These are phyloP conservation scores for Thalassiosira livingstoniorum DNA, from an alignment of 352 stramenopile genomes.

Conservation along the genomic window DNA sequence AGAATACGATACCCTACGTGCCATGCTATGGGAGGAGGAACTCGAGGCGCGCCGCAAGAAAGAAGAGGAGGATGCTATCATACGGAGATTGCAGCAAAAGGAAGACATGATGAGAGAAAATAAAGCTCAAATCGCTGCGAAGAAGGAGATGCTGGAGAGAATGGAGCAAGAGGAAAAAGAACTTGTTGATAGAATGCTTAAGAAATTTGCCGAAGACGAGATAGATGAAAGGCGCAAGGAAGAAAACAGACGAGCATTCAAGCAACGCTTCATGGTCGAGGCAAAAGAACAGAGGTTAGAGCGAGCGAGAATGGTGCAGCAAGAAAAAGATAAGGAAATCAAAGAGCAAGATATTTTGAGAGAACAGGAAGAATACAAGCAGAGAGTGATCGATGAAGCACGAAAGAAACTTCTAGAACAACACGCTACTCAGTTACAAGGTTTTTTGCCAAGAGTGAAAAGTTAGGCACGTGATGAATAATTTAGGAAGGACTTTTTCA, in stretches of 20 bases:
- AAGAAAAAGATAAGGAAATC: constrained; percentile 87
- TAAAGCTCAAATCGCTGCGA: constrained; percentile 64
- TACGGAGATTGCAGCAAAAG: constrained; percentile 61
- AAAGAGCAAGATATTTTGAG: constrained; percentile 83
- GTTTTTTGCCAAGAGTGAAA: constrained; percentile 83
- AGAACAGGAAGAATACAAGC: constrained; percentile 87
- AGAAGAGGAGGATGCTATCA: constrained; percentile 69
- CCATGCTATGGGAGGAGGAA: constrained; percentile 93
- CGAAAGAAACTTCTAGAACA: constrained; percentile 88
- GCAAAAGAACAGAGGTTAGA: constrained; percentile 63
- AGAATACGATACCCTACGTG: constrained; percentile 89
- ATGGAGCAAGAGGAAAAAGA: constrained; percentile 85
- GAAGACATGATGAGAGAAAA: constrained; percentile 72
- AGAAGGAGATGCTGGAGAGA: constrained; percentile 72
- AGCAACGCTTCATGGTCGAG: constrained; percentile 61
- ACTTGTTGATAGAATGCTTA: constrained; percentile 89
- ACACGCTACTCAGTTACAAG: constrained; percentile 88
- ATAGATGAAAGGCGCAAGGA: constrained; percentile 62
- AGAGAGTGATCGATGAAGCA: constrained; percentile 89
- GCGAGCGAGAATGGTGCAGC: constrained; percentile 87
- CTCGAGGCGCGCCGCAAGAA: constrained; percentile 73
- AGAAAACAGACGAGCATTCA: constrained; percentile 48
- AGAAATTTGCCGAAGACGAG: constrained; percentile 85
- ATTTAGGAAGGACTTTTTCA: too few species aligned
- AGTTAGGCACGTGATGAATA: too few species aligned